These are phyloP conservation scores for Arthrobotrys megalospora DNA, from an alignment of 2,329 filamentous ascomycete species.

Conservation along the genomic window DNA sequence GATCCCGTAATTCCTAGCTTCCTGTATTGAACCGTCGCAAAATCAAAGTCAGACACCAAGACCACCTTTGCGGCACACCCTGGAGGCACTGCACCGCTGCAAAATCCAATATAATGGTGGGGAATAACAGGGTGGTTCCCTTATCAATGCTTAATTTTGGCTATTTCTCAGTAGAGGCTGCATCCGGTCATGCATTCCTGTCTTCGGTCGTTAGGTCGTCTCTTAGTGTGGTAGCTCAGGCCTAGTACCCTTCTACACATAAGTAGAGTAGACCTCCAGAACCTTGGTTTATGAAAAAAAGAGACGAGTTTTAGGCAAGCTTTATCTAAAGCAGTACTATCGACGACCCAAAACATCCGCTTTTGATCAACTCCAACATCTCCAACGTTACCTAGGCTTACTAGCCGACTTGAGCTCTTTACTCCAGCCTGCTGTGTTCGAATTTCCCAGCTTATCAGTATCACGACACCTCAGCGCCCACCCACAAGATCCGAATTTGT, in stretches of 20 bases:
- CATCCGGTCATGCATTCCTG: constrained; percentile 59
- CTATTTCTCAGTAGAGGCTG: constrained; percentile 59
- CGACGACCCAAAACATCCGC: constrained; percentile 49
- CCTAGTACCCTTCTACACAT: constrained; percentile 53
- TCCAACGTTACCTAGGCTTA: constrained; percentile 42
- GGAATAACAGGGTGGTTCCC: constrained; percentile 59
- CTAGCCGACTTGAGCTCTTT: constrained; percentile 25
- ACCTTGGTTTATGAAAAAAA: constrained; percentile 53
- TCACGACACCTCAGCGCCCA: constrained; percentile 24
- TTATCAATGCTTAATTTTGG: constrained; percentile 62
- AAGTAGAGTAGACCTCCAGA: constrained; percentile 60
- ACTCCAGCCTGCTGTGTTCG: constrained; percentile 23
- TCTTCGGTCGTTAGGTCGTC: constrained; percentile 45
- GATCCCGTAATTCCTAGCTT: constrained; percentile 61
- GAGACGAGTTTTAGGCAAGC: constrained; percentile 46
- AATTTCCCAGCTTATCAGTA: constrained; percentile 22
- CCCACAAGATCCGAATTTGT: constrained; percentile 54
- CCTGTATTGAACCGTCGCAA: constrained; percentile 55
- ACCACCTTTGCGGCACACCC: constrained; percentile 56
- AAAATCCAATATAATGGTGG: constrained; percentile 56
- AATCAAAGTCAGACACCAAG: constrained; percentile 60
- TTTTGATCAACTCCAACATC: constrained; percentile 57
- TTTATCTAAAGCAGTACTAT: constrained; percentile 37
- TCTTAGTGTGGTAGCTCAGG: constrained; percentile 46
- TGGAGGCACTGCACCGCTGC: constrained; percentile 34